Evolutionary conservation across 306 rosid genomes (phyloP), one percentile per base, ranked within the genome.

Genomic region (Vicia sativa): DNA sequence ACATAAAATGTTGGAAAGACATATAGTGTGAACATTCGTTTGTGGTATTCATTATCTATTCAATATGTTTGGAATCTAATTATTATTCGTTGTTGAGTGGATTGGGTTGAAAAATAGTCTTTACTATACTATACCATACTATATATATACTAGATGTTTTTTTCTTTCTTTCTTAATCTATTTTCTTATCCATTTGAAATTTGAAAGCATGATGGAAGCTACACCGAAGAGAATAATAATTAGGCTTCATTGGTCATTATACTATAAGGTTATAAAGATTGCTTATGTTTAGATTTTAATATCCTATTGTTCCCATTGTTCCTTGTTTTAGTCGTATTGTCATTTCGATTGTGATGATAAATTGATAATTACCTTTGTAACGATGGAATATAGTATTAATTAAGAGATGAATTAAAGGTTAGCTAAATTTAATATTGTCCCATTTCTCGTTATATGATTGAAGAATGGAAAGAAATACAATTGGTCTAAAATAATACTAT

Each of bases 1-100:
- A 65, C 80, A 7, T 77, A 87, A 0, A 73, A 12, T 70, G 9
- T 67, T 50, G 80, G 85, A 67, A 84, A 67, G 49, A 63, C 45
- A 4, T 18, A 9, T 52, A 31, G 23, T 5, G 5, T 64, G 56
- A 16, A 63, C n/a, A 16, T 43, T 26, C 28, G 48, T 62, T 62
- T 56, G 60, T 53, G 49, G 43, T 38, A 38, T 61, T 61, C 63
- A 57, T 56, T 60, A 13, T 7, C 11, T 59, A 9, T 59, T 31
- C 39, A 35, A 35, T 35, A 44, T 60, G 49, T 31, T 71, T 23
- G 18, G 48, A 2, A 38, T 61, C 34, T 50, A 28, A 72, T 34
- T 34, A 7, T 34, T 53, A 63, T 41, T 63, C 39, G 18, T 52
- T 73, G 3, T 49, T 57, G 64, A 56, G 65, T 48, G 64, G 65